A percentile compares a stretch with the other conserved stretches of the same genome.
Evolutionary conservation across 257 asterid genomes (phyloP).

Genomic region (Rehmannia glutinosa): DNA sequence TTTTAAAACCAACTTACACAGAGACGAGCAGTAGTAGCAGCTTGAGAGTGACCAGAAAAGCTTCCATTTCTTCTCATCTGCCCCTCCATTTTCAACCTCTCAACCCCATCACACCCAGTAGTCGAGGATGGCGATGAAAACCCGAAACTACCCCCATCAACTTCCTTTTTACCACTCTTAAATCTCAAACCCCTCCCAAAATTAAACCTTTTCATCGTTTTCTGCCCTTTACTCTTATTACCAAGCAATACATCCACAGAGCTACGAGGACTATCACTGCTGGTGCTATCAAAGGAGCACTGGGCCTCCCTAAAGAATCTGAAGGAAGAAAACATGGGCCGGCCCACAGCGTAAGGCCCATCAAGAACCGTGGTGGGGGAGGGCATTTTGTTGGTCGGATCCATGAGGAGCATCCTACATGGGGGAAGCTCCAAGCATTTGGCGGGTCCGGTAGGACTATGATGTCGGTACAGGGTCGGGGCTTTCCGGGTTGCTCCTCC

Average conservation of each 20-base stretch:
- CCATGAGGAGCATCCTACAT: slow-evolving; percentile 22
- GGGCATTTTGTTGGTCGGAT: slow-evolving; percentile 27
- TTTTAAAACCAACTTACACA: slow-evolving; percentile 37
- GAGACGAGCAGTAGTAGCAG: slow-evolving; percentile 29
- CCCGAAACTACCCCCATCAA: slow-evolving; percentile 34
- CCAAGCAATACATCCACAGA: slow-evolving; percentile 23
- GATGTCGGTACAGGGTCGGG: slow-evolving; percentile 60
- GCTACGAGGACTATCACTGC: slow-evolving; percentile 30
- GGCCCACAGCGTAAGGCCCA: slow-evolving; percentile 45
- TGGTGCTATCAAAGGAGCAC: slow-evolving; percentile 48
- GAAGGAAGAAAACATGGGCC: slow-evolving; percentile 52
- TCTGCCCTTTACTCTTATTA: slow-evolving; percentile 11
- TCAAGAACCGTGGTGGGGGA: slow-evolving; percentile 72
- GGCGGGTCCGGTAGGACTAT: slow-evolving; percentile 28
- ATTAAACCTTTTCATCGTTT: neutral
- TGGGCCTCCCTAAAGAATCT: slow-evolving; percentile 36
- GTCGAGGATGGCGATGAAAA: slow-evolving; percentile 33
- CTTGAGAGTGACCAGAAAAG: slow-evolving; percentile 36
- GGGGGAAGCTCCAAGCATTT: slow-evolving; percentile 64
- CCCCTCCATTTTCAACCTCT: neutral
- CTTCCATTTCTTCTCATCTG: slow-evolving; percentile 46
- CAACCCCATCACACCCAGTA: too few species aligned
- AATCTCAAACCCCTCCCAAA: slow-evolving; percentile 10
- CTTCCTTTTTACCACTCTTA: slow-evolving; percentile 14
- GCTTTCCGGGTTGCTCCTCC: slow-evolving; percentile 87